Conservation (phyloP, 306 rosid genomes). For the Crotalaria pallida region DNA sequence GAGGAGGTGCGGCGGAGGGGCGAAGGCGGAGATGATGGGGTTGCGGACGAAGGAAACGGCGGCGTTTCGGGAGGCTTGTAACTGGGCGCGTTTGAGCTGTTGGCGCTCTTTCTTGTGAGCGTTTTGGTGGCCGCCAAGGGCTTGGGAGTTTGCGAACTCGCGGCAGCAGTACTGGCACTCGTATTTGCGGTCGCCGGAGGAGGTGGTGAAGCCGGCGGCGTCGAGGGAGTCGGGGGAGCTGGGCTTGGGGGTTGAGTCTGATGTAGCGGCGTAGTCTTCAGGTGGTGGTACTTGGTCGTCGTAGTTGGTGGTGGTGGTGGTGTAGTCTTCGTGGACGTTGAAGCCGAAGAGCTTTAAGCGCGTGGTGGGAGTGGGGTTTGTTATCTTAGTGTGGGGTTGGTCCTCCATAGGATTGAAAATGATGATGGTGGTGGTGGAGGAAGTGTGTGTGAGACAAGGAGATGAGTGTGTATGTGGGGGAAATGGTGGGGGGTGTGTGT, state of each 20-base stretch:
- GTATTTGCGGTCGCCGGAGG: constrained; percentile 64
- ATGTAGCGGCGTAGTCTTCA: constrained; percentile 40
- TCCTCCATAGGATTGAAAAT: constrained; percentile 20
- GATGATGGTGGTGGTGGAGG: not conserved
- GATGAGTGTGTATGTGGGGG: not conserved
- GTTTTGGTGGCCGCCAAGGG: constrained; percentile 85
- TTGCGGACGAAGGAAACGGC: constrained; percentile 69
- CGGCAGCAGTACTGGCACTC: constrained; percentile 86
- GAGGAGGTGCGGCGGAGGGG: constrained; percentile 75
- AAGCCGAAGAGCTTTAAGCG: constrained; percentile 81
- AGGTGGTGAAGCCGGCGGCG: not conserved
- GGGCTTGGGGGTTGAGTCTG: constrained; percentile 35
- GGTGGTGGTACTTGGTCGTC: not conserved
- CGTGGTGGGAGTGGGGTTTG: constrained; percentile 37
- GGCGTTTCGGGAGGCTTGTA: constrained; percentile 70
- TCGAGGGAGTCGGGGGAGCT: constrained; percentile 40
- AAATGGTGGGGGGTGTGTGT: constrained; percentile 5
- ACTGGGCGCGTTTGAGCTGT: constrained; percentile 79
- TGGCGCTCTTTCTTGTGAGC: constrained; percentile 88
- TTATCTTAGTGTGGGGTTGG: constrained; percentile 34
- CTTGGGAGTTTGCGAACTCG: constrained; percentile 82
- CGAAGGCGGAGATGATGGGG: constrained; percentile 82
- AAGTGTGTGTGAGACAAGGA: constrained; percentile 22
- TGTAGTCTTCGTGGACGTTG: constrained; percentile 56
- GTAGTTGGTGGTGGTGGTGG: too few relatives aligned